Evolutionary conservation across 176 grass and related monocot genomes (phyloP), one percentile per base, ranked within the genome.

Genomic region (Saccharum spontaneum): DNA sequence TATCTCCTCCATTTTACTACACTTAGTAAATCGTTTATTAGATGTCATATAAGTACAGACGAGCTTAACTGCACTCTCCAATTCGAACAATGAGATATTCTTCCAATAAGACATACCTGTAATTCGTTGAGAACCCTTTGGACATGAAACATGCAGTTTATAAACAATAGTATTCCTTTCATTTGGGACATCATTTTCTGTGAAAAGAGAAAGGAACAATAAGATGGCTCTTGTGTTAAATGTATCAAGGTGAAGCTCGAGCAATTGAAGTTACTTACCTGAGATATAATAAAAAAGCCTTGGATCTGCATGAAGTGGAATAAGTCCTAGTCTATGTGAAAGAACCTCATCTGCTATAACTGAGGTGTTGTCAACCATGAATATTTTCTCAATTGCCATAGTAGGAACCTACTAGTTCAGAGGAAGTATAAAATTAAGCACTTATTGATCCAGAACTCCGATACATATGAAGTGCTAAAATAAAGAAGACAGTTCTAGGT

Each of bases 341-440:
- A 98, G 93, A 79, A 95, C 85, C 75, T 98, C 96, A 66, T 98
- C 96, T 86, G 91, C 91, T 85, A 98, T 94, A 80, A 94, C 89
- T 80, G 89, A 94, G 41, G 91, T 94, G 72, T 98, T 98, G 89
- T 95, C 92, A 78, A 71, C 93, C 89, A 98, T 83, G 26, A 95
- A 86, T 2, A 98, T 68, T 85, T 94, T 98, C 86, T 98, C 93
- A 71, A 98, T 94, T 43, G 96, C 93, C 93, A 98, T 98, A 64
- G 91, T 94, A 70, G 96, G 91, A 86, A 98, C 89, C 96, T 98
- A 81, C 55, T 24, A 44, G 73, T 81, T 28, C 52, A 78, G 33
- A 74, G 0, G 36, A 63, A 76, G 36, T 54, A 79, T 43, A 23
- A 79, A 48, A 10, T 33, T 31, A 72, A 79, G 17, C 2, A 9